Percentiles rank a stretch among this genome's conserved stretches.
phyloP scores from a whole-genome alignment of 75 land plant species.

The Azolla pinnata region DNA sequence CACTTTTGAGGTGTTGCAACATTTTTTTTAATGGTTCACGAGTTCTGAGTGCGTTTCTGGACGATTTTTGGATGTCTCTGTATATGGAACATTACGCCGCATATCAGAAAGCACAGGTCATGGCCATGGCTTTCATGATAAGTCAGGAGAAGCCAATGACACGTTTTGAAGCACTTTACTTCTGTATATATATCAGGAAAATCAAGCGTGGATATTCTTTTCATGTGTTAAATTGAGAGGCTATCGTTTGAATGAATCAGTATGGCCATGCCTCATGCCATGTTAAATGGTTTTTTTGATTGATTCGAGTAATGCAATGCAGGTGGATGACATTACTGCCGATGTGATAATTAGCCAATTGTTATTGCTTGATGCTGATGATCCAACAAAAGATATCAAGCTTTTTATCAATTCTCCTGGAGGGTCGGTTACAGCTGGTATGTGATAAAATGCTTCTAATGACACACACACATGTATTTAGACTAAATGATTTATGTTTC shows the following conservation, averaged over 20 bases:
- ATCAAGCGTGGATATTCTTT: neutral
- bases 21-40: no score
- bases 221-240: neutral
- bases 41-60: no score
- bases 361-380: slow-evolving; percentile 78
- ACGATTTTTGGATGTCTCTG: no score
- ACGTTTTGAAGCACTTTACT: no score
- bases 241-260: no score
- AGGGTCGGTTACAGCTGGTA: slow-evolving; percentile 93
- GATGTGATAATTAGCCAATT: slow-evolving; percentile 84
- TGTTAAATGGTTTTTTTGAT: neutral
- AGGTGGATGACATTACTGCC: slow-evolving; percentile 79
- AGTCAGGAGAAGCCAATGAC: no score
- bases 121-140: no score
- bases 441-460: no score
- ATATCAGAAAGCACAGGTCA: no score
- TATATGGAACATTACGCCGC: no score
- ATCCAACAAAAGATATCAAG: slow-evolving; percentile 74
- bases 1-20: no score
- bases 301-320: neutral
- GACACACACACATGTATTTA: neutral
- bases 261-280: neutral
- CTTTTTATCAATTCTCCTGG: slow-evolving; percentile 95
- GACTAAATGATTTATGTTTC: neutral
- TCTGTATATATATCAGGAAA: no score